A percentile compares a stretch with the other conserved stretches of the same genome.
Evolutionary conservation across 345 rosid species (phyloP).

Genomic region (Salix arbutifolia): DNA sequence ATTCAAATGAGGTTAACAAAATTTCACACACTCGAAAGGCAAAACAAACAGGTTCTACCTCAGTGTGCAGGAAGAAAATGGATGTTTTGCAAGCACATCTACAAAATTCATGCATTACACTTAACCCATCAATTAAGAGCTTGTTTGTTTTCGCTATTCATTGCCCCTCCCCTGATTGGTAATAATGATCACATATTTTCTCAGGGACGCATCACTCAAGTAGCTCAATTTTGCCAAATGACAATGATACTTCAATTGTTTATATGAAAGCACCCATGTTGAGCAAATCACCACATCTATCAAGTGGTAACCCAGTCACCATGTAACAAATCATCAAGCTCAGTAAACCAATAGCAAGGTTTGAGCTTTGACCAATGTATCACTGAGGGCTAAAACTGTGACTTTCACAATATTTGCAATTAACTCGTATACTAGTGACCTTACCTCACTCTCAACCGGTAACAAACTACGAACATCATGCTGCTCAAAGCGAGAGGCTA

Average conservation of each 20-base stretch:
- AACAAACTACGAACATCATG: slow-evolving; percentile 91
- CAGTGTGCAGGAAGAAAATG: neutral
- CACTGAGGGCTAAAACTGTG: neutral
- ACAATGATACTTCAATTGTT: neutral
- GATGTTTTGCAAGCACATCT: neutral
- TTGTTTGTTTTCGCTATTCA: neutral
- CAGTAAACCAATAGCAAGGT: neutral
- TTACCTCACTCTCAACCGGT: slow-evolving; percentile 97
- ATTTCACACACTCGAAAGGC: neutral
- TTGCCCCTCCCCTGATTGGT: neutral
- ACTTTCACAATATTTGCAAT: neutral
- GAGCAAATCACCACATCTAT: neutral
- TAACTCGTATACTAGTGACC: slow-evolving; percentile 9
- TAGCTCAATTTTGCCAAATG: neutral
- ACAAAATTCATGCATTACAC: neutral
- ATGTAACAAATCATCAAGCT: neutral
- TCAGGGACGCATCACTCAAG: neutral
- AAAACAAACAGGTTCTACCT: neutral
- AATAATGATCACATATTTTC: neutral
- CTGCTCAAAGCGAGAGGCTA: slow-evolving; percentile 94
- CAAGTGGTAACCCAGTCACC: neutral
- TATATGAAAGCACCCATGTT: neutral
- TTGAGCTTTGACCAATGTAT: neutral
- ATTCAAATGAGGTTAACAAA: neutral
- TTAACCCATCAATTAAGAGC: neutral